These are phyloP conservation scores for Xylaria venustula DNA, from an alignment of 495 filamentous ascomycete species.

Conservation along the genomic window DNA sequence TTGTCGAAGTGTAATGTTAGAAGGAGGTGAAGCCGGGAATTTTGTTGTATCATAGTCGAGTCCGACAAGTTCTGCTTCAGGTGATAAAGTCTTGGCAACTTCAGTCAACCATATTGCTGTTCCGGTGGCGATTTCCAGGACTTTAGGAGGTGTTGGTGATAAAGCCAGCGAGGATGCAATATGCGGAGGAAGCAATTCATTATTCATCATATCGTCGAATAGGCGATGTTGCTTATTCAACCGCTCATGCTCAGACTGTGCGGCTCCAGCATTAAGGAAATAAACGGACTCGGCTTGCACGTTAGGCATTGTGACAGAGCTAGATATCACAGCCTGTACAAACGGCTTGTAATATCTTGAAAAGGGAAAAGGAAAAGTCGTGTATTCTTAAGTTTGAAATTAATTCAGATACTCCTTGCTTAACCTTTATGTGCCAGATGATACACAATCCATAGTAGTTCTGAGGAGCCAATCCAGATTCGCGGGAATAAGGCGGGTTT, in stretches of 20 bases:
- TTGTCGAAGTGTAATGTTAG: slow-evolving; percentile 8
- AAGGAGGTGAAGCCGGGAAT: neutral
- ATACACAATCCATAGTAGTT: too few relatives aligned
- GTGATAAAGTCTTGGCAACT: slow-evolving; percentile 2
- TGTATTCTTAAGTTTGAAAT: too few relatives aligned
- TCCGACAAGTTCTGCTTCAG: slow-evolving; percentile 6
- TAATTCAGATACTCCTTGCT: too few relatives aligned
- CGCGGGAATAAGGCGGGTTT: too few relatives aligned
- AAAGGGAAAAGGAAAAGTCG: neutral
- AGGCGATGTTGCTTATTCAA: slow-evolving; percentile 4
- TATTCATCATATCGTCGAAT: slow-evolving; percentile 6
- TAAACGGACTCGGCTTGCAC: neutral
- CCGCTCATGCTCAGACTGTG: neutral
- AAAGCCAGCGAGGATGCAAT: neutral
- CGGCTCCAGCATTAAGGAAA: slow-evolving; percentile 1
- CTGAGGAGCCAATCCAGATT: too few relatives aligned
- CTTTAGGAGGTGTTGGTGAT: neutral
- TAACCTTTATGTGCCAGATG: too few relatives aligned
- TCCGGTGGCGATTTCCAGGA: slow-evolving; percentile 11
- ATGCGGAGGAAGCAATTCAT: slow-evolving; percentile 9
- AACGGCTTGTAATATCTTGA: too few relatives aligned
- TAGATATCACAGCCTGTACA: too few relatives aligned
- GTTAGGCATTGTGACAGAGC: neutral
- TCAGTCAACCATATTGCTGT: slow-evolving; percentile 1
- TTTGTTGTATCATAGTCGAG: slow-evolving; percentile 11